These are phyloP conservation scores for Lyophyllum atratum DNA, from an alignment of 768 basidiomycete genomes.

Conservation along the genomic window DNA sequence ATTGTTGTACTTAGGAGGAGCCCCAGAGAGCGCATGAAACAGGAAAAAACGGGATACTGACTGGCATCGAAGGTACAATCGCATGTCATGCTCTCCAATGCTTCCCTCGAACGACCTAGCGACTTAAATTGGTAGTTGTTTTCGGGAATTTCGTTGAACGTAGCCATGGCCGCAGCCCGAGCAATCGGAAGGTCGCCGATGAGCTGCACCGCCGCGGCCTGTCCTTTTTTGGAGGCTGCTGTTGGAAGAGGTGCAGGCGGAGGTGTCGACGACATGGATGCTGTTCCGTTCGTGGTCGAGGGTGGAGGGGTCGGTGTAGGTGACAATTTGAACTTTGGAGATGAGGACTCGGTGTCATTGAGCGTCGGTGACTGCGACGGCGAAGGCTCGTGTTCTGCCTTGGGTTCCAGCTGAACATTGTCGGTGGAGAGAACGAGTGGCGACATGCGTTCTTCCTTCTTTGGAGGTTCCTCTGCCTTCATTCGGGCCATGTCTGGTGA, in stretches of 20 bases:
- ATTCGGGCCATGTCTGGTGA: constrained; percentile 23
- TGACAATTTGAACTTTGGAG: constrained; percentile 35
- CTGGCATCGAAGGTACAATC: constrained; percentile 86
- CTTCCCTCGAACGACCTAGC: constrained; percentile 85
- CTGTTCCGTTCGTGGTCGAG: constrained; percentile 30
- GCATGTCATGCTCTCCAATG: constrained; percentile 92
- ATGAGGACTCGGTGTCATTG: constrained; percentile 30
- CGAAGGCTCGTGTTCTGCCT: constrained; percentile 28
- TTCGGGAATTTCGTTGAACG: constrained; percentile 70
- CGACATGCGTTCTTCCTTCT: constrained; percentile 29
- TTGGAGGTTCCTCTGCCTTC: constrained; percentile 22
- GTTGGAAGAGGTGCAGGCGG: constrained; percentile 30
- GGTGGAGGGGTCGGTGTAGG: constrained; percentile 36
- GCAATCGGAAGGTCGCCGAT: constrained; percentile 82
- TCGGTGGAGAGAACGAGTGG: constrained; percentile 28
- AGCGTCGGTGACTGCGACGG: constrained; percentile 40
- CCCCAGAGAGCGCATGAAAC: not conserved
- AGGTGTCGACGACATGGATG: constrained; percentile 43
- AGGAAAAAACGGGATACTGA: constrained; percentile 45
- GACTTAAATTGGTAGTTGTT: constrained; percentile 89
- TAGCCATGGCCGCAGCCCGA: constrained; percentile 66
- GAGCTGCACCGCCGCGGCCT: constrained; percentile 55
- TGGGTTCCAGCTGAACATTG: constrained; percentile 34
- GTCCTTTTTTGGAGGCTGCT: constrained; percentile 34
- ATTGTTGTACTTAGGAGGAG: constrained; percentile 8